Base-by-base conservation (phyloP, 306 rosid genomes). In the Neltuma alba region DNA sequence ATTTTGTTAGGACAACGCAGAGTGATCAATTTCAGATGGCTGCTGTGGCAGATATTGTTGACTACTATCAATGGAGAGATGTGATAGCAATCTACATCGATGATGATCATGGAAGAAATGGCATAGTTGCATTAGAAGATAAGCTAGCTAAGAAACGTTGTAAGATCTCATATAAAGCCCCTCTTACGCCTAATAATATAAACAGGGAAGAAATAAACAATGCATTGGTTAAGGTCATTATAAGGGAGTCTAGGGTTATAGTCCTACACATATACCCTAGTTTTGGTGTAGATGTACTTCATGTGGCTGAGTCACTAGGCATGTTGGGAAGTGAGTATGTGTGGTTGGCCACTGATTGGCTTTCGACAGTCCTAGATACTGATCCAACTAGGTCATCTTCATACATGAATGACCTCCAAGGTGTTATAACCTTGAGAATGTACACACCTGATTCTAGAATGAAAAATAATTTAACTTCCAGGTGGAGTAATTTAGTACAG, bases 41-140 rank as follows among this genome's bases (percentile, higher is more conserved):
- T 76, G 97, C 93, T 47, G 82, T 93, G 77, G 93, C 98, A 14
- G 94, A 87, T 0, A 83, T 91, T 33, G 79, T 93, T 23, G 72
- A 84, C 9, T 75, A 89, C 86, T 93, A 83, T 55, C 87, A 73
- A 36, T 93, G 98, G 98, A 89, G 82, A 50, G 94, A 91, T 75
- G 97, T 93, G 20, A 82, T 93, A 62, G 97, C 92, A 54, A 82
- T 93, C 47, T 93, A 76, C 76, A 86, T 77, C 12, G 98, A 93
- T 74, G 97, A 93, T 80, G 98, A 91, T 50, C 81, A 89, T 62
- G 97, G 97, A 41, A 89, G 98, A 86, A 91, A 89, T 68, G 98
- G 97, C 45, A 79, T 93, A 16, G 62, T 92, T 18, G 84, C 92
- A 34, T 80, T 91, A 76, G 97, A 91, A 4, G 92, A 89, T 54